phyloP scores from a whole-genome alignment of 2,329 filamentous ascomycete species.

The Bipolaris sorokiniana region DNA sequence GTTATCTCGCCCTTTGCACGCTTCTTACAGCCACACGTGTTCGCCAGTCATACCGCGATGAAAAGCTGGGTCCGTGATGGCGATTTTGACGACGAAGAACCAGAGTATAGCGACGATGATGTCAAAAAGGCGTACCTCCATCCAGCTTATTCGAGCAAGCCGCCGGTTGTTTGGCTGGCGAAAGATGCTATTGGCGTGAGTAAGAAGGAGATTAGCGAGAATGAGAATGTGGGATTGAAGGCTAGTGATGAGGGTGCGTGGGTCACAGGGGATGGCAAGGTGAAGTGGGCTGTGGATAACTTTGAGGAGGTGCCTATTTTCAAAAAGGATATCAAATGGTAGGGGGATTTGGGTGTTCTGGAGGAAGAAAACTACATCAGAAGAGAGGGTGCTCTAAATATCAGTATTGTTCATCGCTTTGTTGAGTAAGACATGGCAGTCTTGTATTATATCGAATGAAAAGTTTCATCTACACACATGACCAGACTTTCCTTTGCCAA shows the following conservation, averaged over 20 bases:
- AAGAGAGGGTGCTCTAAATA: no score
- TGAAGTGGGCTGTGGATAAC: constrained; percentile 42
- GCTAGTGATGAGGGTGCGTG: constrained; percentile 44
- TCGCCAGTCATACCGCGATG: constrained; percentile 44
- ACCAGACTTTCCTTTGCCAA: no score
- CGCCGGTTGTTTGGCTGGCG: constrained; percentile 45
- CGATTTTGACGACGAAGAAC: constrained; percentile 40
- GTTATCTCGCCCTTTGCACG: constrained; percentile 39
- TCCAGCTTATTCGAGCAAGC: constrained; percentile 43
- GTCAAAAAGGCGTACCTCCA: constrained; percentile 45
- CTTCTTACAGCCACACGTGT: constrained; percentile 47
- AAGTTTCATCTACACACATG: neutral
- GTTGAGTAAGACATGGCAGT: neutral
- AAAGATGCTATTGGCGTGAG: constrained; percentile 43
- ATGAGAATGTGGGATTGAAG: constrained; percentile 36
- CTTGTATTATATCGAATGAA: neutral
- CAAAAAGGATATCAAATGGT: constrained; percentile 41
- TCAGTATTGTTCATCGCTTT: no score
- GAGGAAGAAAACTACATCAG: no score
- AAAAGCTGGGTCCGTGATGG: constrained; percentile 42
- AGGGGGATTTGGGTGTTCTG: neutral
- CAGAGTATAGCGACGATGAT: constrained; percentile 42
- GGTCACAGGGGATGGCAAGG: constrained; percentile 38
- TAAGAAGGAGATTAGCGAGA: constrained; percentile 40
- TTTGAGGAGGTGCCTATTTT: constrained; percentile 45